Percentiles rank a stretch among this genome's conserved stretches.
Conservation (phyloP, 495 filamentous ascomycete genomes). For the Lasiosphaeria ovina region DNA sequence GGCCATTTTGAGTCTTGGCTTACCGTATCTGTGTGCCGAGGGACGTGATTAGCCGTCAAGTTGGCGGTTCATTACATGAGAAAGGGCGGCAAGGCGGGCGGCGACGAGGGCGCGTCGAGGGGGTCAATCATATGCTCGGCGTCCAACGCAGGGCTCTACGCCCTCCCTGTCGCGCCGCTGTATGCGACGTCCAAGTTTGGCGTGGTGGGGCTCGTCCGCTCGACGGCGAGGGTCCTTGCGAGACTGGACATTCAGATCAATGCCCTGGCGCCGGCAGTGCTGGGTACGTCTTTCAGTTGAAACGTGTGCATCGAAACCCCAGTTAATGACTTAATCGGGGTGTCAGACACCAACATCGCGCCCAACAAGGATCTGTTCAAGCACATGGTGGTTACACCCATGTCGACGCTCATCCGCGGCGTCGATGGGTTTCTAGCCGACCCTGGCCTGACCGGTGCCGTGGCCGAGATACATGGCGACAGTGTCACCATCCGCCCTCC, state of each 20-base stretch:
- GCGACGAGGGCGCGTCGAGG: constrained; percentile 22
- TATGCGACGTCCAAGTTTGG: constrained; percentile 54
- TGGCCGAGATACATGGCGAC: constrained; percentile 55
- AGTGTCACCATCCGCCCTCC: constrained; percentile 49
- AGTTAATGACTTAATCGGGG: not conserved
- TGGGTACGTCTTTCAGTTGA: constrained; percentile 25
- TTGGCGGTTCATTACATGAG: constrained; percentile 53
- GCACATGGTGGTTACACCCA: constrained; percentile 54
- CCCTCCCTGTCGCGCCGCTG: constrained; percentile 54
- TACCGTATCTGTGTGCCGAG: not conserved
- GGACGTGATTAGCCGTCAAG: constrained; percentile 39
- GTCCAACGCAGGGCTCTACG: constrained; percentile 56
- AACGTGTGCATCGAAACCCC: not conserved
- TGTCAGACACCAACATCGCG: constrained; percentile 48
- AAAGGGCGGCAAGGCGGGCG: constrained; percentile 35
- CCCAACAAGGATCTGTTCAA: constrained; percentile 45
- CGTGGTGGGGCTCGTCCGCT: constrained; percentile 52
- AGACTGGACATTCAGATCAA: constrained; percentile 51
- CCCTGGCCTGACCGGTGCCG: constrained; percentile 40
- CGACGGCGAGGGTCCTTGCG: constrained; percentile 39
- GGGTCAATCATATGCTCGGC: constrained; percentile 56
- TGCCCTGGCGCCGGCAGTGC: constrained; percentile 51
- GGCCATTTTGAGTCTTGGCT: not conserved
- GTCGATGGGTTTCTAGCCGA: constrained; percentile 45
- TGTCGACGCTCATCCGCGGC: constrained; percentile 47